A percentile compares a stretch with the other conserved stretches of the same genome.
Conservation (phyloP, 1,139 yeast genomes). For the Hemisphaericaspora subhashii region DNA sequence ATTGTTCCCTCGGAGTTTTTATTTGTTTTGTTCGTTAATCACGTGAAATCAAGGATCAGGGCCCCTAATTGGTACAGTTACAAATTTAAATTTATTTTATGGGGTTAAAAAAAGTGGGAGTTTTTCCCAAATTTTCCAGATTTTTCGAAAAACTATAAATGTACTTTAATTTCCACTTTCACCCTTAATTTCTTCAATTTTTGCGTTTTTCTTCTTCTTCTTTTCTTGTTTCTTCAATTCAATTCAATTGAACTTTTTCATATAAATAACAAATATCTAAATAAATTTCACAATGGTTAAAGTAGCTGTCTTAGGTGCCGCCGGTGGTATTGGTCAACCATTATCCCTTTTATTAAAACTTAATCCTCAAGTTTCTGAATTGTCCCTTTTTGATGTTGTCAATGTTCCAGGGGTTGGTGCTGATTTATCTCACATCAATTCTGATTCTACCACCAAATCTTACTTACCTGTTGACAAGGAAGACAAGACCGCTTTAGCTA, state of each 20-base stretch:
- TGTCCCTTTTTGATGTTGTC: conserved; percentile 87
- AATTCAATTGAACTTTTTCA: conserved; percentile 6
- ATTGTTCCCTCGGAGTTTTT: conserved; percentile 4
- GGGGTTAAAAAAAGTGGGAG: not conserved
- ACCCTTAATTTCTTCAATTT: not conserved
- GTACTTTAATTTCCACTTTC: not conserved
- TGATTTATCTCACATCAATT: conserved; percentile 89
- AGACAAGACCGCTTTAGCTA: conserved; percentile 70
- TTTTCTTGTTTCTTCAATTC: conserved; percentile 2
- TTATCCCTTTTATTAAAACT: conserved; percentile 85
- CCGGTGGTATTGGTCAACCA: conserved; percentile 99
- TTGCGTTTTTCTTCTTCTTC: not conserved
- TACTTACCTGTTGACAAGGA: conserved; percentile 71
- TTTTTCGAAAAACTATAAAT: conserved; percentile 1
- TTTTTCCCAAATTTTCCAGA: not conserved
- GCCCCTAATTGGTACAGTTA: not conserved
- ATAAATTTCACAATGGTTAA: conserved; percentile 39
- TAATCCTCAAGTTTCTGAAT: conserved; percentile 80
- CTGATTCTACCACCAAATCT: conserved; percentile 81
- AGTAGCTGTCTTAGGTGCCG: conserved; percentile 93
- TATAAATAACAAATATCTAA: not conserved
- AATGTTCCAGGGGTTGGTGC: conserved; percentile 98
- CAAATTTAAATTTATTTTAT: not conserved
- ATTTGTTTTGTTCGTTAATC: not conserved
- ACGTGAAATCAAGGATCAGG: not conserved